phyloP scores from a whole-genome alignment of 768 basidiomycete species.

The Ramaria sp. region DNA sequence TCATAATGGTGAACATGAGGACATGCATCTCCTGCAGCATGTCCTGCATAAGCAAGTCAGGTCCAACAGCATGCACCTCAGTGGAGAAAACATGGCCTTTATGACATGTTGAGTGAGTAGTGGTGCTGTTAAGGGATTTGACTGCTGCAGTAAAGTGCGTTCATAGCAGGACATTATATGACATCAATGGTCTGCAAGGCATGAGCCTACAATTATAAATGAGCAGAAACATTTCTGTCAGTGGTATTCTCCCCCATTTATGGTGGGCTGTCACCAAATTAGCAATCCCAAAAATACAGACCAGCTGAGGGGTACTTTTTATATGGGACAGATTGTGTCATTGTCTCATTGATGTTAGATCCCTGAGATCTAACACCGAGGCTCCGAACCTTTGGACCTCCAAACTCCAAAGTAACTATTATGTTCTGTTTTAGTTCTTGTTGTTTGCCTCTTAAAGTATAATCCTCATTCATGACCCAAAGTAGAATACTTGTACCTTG shows the following conservation, averaged over 20 bases:
- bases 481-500: too few relatives aligned
- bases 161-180: constrained; percentile 75
- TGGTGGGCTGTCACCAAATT: not conserved
- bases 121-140: constrained; percentile 58
- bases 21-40: constrained; percentile 67
- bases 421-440: too few relatives aligned
- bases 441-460: too few relatives aligned
- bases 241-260: not conserved
- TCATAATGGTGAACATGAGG: constrained; percentile 78
- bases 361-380: too few relatives aligned
- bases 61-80: constrained; percentile 66
- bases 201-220: constrained; percentile 33
- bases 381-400: too few relatives aligned
- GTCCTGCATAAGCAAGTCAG: constrained; percentile 54
- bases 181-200: constrained; percentile 81
- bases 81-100: constrained; percentile 65
- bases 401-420: too few relatives aligned
- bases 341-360: not conserved
- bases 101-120: constrained; percentile 61
- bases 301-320: not conserved
- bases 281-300: constrained; percentile 6
- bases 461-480: too few relatives aligned
- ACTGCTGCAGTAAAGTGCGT: constrained; percentile 54
- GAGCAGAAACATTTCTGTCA: not conserved
- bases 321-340: not conserved